Percentiles rank a stretch among this genome's conserved stretches.
Conservation (phyloP, 345 rosid species). For the Euphorbia pulcherrima region DNA sequence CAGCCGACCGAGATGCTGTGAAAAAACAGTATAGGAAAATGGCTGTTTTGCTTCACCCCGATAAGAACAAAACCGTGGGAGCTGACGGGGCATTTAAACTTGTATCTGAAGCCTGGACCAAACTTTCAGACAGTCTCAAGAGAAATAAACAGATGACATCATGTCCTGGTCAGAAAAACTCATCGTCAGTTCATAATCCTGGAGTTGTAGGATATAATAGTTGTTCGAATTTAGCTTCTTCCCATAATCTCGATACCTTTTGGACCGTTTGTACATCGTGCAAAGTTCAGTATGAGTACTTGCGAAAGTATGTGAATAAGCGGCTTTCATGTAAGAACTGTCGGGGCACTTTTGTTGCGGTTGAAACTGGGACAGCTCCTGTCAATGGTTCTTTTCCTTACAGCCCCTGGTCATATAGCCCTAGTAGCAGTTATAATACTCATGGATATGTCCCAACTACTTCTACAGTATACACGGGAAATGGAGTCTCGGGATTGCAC, state of each 20-base stretch:
- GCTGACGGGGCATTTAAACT: conserved; percentile 97
- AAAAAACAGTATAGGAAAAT: conserved; percentile 87
- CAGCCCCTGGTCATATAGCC: conserved; percentile 46
- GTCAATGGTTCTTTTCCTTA: conserved; percentile 73
- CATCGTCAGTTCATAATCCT: conserved; percentile 42
- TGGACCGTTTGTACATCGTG: conserved; percentile 99
- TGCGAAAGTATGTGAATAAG: conserved; percentile 92
- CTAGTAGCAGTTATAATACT: conserved; percentile 55
- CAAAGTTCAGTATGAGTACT: conserved; percentile 96
- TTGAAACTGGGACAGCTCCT: conserved; percentile 82
- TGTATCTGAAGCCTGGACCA: conserved; percentile 88
- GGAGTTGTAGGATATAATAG: conserved; percentile 44
- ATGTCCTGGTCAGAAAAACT: conserved; percentile 37
- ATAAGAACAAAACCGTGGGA: conserved; percentile 86
- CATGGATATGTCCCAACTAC: conserved; percentile 74
- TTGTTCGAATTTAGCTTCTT: conserved; percentile 43
- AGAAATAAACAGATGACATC: conserved; percentile 45
- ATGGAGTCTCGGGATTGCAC: conserved; percentile 62
- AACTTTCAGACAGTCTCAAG: conserved; percentile 62
- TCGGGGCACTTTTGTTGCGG: conserved; percentile 84
- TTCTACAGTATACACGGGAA: conserved; percentile 49
- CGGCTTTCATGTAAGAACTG: conserved; percentile 98
- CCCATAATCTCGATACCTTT: conserved; percentile 78
- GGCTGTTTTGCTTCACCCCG: conserved; percentile 94
- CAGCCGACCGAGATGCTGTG: conserved; percentile 75